Evolutionary conservation across 140 eudicot species (phyloP).

Genomic region (Stevia rebaudiana): DNA sequence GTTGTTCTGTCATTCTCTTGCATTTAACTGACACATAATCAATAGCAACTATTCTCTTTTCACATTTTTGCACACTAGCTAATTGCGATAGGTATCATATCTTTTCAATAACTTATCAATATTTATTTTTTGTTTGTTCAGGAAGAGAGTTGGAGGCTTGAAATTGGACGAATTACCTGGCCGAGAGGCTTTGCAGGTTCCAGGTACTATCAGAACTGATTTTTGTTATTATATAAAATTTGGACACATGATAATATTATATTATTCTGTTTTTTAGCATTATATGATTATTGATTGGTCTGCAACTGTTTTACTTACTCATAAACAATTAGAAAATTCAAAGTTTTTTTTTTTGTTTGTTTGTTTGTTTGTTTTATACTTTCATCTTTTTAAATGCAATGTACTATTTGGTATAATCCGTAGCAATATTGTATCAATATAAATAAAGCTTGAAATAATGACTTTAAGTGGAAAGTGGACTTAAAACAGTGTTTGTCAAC

Average conservation of each 20-base stretch:
- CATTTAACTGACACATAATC: not conserved
- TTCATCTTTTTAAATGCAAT: not conserved
- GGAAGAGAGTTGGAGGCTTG: slow-evolving; percentile 93
- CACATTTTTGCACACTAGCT: not conserved
- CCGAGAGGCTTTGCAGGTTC: slow-evolving; percentile 71
- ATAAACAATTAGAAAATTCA: not conserved
- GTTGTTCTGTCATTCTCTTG: not conserved
- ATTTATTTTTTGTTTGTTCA: slow-evolving; percentile 27
- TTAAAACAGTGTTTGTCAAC: not conserved
- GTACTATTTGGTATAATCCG: not conserved
- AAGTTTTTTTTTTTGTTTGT: not conserved
- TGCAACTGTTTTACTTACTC: not conserved
- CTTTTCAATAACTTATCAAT: not conserved
- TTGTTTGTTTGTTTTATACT: slow-evolving; percentile 14
- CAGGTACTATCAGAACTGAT: slow-evolving; percentile 41
- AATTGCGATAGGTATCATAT: slow-evolving; percentile 1
- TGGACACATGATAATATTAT: slow-evolving; percentile 1
- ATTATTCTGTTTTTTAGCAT: slow-evolving; percentile 19
- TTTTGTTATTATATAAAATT: slow-evolving; percentile 10
- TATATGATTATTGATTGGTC: not conserved
- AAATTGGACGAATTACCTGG: slow-evolving; percentile 93
- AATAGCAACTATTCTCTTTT: not conserved
- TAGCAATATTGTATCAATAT: not conserved
- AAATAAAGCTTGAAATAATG: not conserved
- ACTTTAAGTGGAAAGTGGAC: not conserved